Evolutionary conservation across 169 alveolate genomes (phyloP), one percentile per base, ranked within the genome.

Genomic region (Plasmodium knowlesi): DNA sequence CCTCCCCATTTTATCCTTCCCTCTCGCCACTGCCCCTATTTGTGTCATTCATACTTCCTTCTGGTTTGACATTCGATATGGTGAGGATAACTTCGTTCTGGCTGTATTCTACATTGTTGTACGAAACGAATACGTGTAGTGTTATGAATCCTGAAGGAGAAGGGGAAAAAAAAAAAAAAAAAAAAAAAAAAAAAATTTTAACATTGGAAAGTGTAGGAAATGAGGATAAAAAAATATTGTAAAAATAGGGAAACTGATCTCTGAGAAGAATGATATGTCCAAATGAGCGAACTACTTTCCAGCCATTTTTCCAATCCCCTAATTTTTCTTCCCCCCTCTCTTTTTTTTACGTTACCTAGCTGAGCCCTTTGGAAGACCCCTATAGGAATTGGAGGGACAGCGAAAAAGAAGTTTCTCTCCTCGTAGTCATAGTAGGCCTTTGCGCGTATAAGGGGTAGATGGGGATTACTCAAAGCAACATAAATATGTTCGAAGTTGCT

Each of bases 71-170:
- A 83, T 83, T 88, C 79, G 89, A 39, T 4, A 88, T 70, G n/a
- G 94, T 88, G 28, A 88, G 72, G 9, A 57, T 22, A 37, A 88
- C 72, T 39, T 88, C 90, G 28, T 37, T 79, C 71, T 79, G 53
- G 46, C 94, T 88, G 54, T 88, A 88, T 67, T 88, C 94, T 2
- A 54, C 41, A 30, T 88, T 88, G 57, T 88, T 88, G 32, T 88
- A 88, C 10, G 94, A 88, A 16, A 85, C 94, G 50, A 79, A 88
- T 0, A 88, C 94, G 72, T 67, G 80, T 37, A 88, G 67, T 5
- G 67, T 61, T 78, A 88, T 34, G 67, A 39, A 88, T 12, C 82
- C 94, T 88, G 83, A 34, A 57, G 80, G 81, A 4, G n/a, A 10
- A 2, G 12, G 80, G n/a, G 57, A 6, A 83, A 32, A 32, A 32